Conservation (phyloP, 2,329 filamentous ascomycete genomes). For the Claviceps maximensis region DNA sequence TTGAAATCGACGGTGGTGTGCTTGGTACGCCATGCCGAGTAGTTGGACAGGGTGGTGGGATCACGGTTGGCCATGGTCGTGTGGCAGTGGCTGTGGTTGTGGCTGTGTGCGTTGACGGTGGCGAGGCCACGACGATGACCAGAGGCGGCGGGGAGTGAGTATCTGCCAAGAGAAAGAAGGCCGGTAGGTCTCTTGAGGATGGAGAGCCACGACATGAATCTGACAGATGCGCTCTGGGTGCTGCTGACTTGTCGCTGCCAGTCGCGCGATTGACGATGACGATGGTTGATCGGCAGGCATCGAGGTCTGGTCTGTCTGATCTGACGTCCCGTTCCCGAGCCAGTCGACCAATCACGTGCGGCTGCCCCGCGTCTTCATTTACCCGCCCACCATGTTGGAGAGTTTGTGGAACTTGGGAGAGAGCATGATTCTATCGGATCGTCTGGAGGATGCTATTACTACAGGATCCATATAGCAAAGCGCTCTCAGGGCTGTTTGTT, state of each 20-base stretch:
- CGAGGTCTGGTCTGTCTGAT: too few species aligned
- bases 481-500: too few species aligned
- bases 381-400: too few species aligned
- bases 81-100: neutral
- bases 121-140: slow-evolving; percentile 12
- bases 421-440: too few species aligned
- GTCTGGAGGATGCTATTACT: too few species aligned
- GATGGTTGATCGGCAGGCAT: neutral
- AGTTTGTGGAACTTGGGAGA: too few species aligned
- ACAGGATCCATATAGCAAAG: too few species aligned
- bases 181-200: slow-evolving; percentile 8
- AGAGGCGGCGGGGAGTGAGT: neutral
- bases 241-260: neutral
- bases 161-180: neutral
- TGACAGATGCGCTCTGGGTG: neutral
- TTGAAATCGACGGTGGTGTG: slow-evolving; percentile 73
- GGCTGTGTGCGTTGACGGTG: slow-evolving; percentile 11
- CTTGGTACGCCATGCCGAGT: slow-evolving; percentile 71
- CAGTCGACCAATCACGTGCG: neutral
- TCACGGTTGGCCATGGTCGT: slow-evolving; percentile 45
- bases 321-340: neutral
- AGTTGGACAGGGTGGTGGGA: slow-evolving; percentile 85
- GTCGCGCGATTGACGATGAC: neutral
- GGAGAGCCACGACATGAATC: slow-evolving; percentile 12
- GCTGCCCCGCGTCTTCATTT: neutral